Percentiles rank a stretch among this genome's conserved stretches.
Conservation (phyloP, 1,284 basidiomycete species). For the Cystobasidium pallidum region DNA sequence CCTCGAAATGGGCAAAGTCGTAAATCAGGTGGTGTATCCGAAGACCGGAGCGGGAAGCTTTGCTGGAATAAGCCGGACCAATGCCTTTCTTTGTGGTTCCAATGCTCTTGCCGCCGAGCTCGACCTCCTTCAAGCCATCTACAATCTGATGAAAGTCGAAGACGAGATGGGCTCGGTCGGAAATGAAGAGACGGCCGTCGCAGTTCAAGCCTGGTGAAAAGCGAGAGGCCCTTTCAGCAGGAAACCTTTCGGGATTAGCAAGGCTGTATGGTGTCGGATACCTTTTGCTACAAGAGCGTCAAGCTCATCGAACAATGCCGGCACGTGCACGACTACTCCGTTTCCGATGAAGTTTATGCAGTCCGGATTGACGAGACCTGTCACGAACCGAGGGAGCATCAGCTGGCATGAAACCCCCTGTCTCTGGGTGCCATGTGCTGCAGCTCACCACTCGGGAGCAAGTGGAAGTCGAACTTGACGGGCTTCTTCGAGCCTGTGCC, state of each 20-base stretch:
- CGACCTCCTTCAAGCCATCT: slow-evolving; percentile 96
- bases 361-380: slow-evolving; percentile 85
- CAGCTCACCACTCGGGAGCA: slow-evolving; percentile 83
- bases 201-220: slow-evolving; percentile 75
- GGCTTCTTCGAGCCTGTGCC: slow-evolving; percentile 66
- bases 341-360: slow-evolving; percentile 88
- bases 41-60: slow-evolving; percentile 93
- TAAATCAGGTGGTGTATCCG: slow-evolving; percentile 91
- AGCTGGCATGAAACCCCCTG: too few relatives aligned
- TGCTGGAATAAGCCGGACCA: slow-evolving; percentile 96
- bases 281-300: slow-evolving; percentile 85
- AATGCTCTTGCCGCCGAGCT: slow-evolving; percentile 90
- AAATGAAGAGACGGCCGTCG: slow-evolving; percentile 82
- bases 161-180: slow-evolving; percentile 94
- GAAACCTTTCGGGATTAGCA: neutral
- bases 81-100: slow-evolving; percentile 98
- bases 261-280: slow-evolving; percentile 56
- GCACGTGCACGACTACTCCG: slow-evolving; percentile 92
- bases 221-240: neutral
- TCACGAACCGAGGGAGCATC: too few relatives aligned
- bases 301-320: slow-evolving; percentile 92
- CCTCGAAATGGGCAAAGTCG: slow-evolving; percentile 69
- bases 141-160: slow-evolving; percentile 99
- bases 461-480: slow-evolving; percentile 92
- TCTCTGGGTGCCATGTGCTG: too few relatives aligned